phyloP scores from a whole-genome alignment of 345 rosid genomes.

The Ceriops decandra region DNA sequence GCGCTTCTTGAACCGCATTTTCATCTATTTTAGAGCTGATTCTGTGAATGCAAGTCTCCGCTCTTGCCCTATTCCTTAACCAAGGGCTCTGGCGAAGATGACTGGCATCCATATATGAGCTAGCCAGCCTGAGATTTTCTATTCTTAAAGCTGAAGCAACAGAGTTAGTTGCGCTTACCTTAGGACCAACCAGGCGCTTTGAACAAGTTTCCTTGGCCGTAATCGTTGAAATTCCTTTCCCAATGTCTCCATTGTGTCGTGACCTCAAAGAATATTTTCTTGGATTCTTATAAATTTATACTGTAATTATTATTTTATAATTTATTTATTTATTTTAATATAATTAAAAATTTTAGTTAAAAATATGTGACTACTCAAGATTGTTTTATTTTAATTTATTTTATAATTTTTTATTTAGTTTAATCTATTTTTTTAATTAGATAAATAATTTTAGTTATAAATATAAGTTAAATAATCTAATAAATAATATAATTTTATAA shows the following conservation, averaged over 20 bases:
- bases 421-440: too few relatives aligned
- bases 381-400: too few relatives aligned
- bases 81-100: constrained; percentile 18
- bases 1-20: constrained; percentile 37
- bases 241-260: constrained; percentile 43
- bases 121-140: constrained; percentile 32
- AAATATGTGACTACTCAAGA: too few relatives aligned
- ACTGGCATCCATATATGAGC: constrained; percentile 24
- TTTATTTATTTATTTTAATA: too few relatives aligned
- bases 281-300: too few relatives aligned
- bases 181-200: constrained; percentile 26
- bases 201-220: constrained; percentile 29
- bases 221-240: constrained; percentile 21
- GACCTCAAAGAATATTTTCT: constrained; percentile 30
- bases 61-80: constrained; percentile 24
- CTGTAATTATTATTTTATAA: too few relatives aligned
- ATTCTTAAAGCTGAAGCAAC: constrained; percentile 33
- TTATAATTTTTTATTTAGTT: too few relatives aligned
- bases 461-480: too few relatives aligned
- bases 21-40: constrained; percentile 52
- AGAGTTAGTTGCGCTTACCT: constrained; percentile 23
- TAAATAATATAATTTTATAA: too few relatives aligned
- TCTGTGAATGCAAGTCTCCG: constrained; percentile 52
- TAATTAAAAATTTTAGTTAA: too few relatives aligned
- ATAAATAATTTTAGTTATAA: too few relatives aligned